Evolutionary conservation across 192 early-diverging fungal genomes (phyloP), one percentile per base, ranked within the genome.

Genomic region (Backusella sp.): DNA sequence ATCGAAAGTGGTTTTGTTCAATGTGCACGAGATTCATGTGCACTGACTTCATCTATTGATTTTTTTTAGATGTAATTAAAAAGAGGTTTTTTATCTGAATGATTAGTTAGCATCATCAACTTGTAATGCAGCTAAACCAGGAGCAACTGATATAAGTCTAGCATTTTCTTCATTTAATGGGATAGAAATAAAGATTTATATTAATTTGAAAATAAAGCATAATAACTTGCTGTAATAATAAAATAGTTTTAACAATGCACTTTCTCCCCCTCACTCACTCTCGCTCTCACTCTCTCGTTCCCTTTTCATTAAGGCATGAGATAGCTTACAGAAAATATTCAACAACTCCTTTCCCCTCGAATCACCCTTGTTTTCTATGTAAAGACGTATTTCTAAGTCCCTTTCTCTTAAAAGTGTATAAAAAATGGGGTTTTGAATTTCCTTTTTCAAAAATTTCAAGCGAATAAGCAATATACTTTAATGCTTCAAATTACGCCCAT

Each of bases 21-120:
- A 62, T 62, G 23, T 62, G 26, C 56, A 62, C 56, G 23, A 62
- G 56, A 62, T 62, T 62, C 26, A 62, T 62, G 56, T 62, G 56
- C 56, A 62, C 56, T 62, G 56, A 62, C 56, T 62, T 62, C 56
- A 62, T 62, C 23, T 14, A 26, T 12, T 62, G 23, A 62, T 62
- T 59, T 62, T 56, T 62, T 62, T 62, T 62, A 62, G 23, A 30
- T 28, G 23, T 62, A 62, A 62, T 62, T 62, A 62, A 23, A 28
- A 23, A 12, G n/a, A 49, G 19, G 5, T 12, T 28, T 62, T 26
- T 28, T 12, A 21, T 12, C 9, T 59, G 52, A 53, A 21, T 53
- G 21, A 53, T 53, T 53, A 19, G 19, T 53, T n/a, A 53, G 52
- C n/a, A 19, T n/a, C n/a, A 21, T 23, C n/a, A 53, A 59, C 53